These are phyloP conservation scores for Liriodendron chinense DNA, from an alignment of 164 flowering plant species.

Conservation along the genomic window DNA sequence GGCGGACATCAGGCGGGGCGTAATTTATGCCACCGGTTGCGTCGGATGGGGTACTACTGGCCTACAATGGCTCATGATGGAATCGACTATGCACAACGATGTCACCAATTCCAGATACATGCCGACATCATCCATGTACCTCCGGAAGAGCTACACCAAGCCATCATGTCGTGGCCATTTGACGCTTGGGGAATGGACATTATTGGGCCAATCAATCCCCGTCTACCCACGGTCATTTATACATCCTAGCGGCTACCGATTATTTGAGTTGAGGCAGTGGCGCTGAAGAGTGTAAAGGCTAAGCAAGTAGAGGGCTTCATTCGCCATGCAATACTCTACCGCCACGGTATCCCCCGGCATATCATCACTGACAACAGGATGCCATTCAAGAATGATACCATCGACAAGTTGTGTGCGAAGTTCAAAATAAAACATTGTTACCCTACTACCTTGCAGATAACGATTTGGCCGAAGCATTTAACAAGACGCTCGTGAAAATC, in stretches of 20 bases:
- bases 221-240: background rate
- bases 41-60: background rate
- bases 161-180: background rate
- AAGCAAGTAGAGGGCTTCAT: background rate
- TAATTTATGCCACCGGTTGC: background rate
- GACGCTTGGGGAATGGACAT: background rate
- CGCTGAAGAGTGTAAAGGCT: background rate
- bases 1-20: background rate
- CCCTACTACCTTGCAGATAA: background rate
- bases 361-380: background rate
- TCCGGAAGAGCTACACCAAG: background rate
- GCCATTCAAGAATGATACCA: background rate
- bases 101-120: background rate
- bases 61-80: background rate
- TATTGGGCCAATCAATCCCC: background rate
- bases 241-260: background rate
- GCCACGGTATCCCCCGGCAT: background rate
- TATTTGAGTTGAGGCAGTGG: background rate
- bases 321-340: background rate
- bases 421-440: background rate
- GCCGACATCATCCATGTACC: background rate
- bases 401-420: background rate
- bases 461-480: background rate
- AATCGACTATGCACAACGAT: background rate
- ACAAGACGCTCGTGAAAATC: background rate